These are phyloP conservation scores for Tuber calosporum DNA, from an alignment of 495 filamentous ascomycete genomes.

Conservation along the genomic window DNA sequence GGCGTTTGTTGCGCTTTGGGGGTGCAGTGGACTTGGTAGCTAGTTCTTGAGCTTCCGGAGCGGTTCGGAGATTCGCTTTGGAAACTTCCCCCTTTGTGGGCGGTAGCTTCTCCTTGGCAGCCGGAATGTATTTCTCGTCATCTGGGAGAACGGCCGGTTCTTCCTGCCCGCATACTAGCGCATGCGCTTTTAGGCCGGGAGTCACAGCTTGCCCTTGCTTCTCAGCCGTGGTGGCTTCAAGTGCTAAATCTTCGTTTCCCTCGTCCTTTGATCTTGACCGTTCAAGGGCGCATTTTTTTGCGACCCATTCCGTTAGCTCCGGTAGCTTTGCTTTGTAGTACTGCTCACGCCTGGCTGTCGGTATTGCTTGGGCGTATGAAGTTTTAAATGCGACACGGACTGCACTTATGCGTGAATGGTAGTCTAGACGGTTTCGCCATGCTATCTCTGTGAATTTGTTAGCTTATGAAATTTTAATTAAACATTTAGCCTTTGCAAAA, in stretches of 20 bases:
- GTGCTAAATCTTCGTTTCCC: not conserved
- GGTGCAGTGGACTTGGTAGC: not conserved
- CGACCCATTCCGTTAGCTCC: constrained; percentile 11
- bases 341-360: constrained; percentile 10
- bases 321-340: constrained; percentile 20
- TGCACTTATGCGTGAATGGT: constrained; percentile 25
- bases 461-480: not conserved
- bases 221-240: not conserved
- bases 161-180: not conserved
- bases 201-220: not conserved
- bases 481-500: not conserved
- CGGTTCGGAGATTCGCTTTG: not conserved
- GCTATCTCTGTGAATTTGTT: constrained; percentile 15
- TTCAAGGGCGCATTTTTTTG: not conserved
- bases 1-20: not conserved
- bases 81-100: not conserved
- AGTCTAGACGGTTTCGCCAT: constrained; percentile 15
- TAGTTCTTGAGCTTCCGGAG: not conserved
- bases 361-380: constrained; percentile 24
- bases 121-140: not conserved
- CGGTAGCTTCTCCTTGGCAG: not conserved
- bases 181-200: not conserved
- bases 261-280: not conserved
- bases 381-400: constrained; percentile 23
- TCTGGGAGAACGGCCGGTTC: not conserved